Conservation (phyloP, 2,329 filamentous ascomycete genomes). For the Penicillium psychrosexuale region DNA sequence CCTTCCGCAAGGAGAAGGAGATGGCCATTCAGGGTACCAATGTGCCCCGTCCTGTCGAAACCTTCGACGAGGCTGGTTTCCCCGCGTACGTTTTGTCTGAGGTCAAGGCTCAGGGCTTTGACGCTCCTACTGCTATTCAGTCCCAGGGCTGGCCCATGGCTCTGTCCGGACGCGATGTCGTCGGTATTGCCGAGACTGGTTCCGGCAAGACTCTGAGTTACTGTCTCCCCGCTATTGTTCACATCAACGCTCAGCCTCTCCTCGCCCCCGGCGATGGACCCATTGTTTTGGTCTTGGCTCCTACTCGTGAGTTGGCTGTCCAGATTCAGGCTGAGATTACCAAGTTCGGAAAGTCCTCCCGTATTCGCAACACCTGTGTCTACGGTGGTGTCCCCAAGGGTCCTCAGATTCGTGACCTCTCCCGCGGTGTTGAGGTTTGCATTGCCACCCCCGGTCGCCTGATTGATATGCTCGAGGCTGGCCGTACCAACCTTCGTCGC, state of each 20-base stretch:
- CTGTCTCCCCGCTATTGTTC: conserved; percentile 95
- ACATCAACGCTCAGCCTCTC: conserved; percentile 98
- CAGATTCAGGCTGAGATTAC: conserved; percentile 98
- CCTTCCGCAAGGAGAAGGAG: conserved; percentile 79
- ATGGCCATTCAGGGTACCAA: conserved; percentile 78
- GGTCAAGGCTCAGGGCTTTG: conserved; percentile 96
- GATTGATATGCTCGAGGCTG: conserved; percentile 97
- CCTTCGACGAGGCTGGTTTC: conserved; percentile 96
- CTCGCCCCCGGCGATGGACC: conserved; percentile 92
- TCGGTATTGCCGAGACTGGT: conserved; percentile 98
- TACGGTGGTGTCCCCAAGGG: conserved; percentile 99
- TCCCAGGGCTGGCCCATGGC: conserved; percentile 99
- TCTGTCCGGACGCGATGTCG: conserved; percentile 93
- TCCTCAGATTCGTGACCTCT: conserved; percentile 90
- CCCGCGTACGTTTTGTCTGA: conserved; percentile 96
- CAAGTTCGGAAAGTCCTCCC: conserved; percentile 96
- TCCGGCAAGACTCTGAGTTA: conserved; percentile 99
- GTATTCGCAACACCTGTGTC: conserved; percentile 97
- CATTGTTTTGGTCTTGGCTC: conserved; percentile 92
- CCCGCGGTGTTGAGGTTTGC: conserved; percentile 94
- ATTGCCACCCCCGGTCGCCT: conserved; percentile 97
- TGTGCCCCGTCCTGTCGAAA: conserved; percentile 91
- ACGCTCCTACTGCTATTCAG: conserved; percentile 90
- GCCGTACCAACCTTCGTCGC: conserved; percentile 95
- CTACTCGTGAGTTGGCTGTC: conserved; percentile 94